Conservation (phyloP, 768 basidiomycete species). For the Trametes cubensis region DNA sequence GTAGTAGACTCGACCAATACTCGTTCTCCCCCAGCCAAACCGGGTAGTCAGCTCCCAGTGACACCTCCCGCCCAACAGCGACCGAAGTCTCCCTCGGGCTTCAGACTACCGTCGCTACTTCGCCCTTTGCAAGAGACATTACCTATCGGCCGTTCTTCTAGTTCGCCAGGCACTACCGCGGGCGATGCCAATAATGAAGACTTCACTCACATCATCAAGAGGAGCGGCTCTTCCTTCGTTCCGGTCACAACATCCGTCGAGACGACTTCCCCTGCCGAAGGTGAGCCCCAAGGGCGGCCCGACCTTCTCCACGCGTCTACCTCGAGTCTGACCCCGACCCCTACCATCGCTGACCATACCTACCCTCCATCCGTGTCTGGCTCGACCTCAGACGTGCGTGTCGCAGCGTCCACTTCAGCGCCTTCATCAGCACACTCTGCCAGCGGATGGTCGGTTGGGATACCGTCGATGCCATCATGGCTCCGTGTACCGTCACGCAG, state of each 20-base stretch:
- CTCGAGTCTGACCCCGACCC: conserved; percentile 23
- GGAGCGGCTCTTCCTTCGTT: conserved; percentile 58
- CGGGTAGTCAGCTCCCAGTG: conserved; percentile 42
- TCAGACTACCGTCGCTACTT: conserved; percentile 65
- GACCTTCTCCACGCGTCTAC: conserved; percentile 16
- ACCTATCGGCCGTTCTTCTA: conserved; percentile 40
- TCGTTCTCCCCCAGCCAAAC: conserved; percentile 33
- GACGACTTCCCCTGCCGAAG: conserved; percentile 20
- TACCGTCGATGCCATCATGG: conserved; percentile 32
- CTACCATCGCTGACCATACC: conserved; percentile 56
- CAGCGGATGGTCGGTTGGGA: conserved; percentile 62
- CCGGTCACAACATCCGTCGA: conserved; percentile 54
- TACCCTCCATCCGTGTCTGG: conserved; percentile 73
- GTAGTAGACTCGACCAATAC: conserved; percentile 33
- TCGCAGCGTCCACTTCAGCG: conserved; percentile 41
- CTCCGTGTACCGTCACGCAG: conserved; percentile 26
- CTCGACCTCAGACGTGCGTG: conserved; percentile 46
- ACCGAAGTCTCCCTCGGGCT: conserved; percentile 44
- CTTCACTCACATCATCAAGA: conserved; percentile 71
- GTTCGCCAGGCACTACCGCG: conserved; percentile 37
- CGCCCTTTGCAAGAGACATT: conserved; percentile 66
- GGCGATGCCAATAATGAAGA: conserved; percentile 48
- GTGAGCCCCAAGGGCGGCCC: conserved; percentile 32
- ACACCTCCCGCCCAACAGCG: conserved; percentile 36
- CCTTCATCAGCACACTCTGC: conserved; percentile 23